Evolutionary conservation across 2,329 filamentous ascomycete genomes (phyloP), one percentile per base, ranked within the genome.

Genomic region (Neobulgaria alba): DNA sequence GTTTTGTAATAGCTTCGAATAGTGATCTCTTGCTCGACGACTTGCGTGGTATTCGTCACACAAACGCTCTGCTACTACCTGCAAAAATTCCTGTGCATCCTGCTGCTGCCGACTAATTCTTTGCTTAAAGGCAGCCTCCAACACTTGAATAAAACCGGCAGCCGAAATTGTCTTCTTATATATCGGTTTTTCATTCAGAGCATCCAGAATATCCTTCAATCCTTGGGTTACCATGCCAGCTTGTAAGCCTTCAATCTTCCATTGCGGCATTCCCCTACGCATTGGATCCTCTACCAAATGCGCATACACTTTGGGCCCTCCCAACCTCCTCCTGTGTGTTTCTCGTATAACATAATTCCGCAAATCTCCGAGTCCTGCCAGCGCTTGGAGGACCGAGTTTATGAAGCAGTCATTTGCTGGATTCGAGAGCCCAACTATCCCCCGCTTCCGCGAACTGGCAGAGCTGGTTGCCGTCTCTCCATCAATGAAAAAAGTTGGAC

Each of bases 401-500:
- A 96, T 95, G 64, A 90, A 92, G 68, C 85, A 92, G 63, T 92
- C 92, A 64, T 98, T 98, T 52, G 90, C 92, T 7, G 86, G 80
- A 63, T 98, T 98, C 39, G 73, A 71, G 42, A 96, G 72, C 29
- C 92, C 92, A 41, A 96, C 88, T 32, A 93, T 85, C 44, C 85
- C 85, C 59, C 86, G 90, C 64, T 88, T 92, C 53, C 85, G 79
- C 31, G 51, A 49, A 21, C 54, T 58, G 33, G 66, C 66, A 41
- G 73, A 75, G 46, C 63, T 68, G 43, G 63, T 66, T 17, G 70
- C 68, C 38, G 80, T 74, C 42, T 92, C 84, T 58, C 82, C 79
- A 65, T 98, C 90, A 61, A 96, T 82, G 56, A 94, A 85, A 64
- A 90, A 96, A 38, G 89, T 96, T n/a, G 92, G 92, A 7, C 83